Percentiles rank a stretch among this genome's conserved stretches.
These are phyloP conservation scores for Erodium chrysanthum DNA, from an alignment of 441 rosid species.

Conservation along the genomic window DNA sequence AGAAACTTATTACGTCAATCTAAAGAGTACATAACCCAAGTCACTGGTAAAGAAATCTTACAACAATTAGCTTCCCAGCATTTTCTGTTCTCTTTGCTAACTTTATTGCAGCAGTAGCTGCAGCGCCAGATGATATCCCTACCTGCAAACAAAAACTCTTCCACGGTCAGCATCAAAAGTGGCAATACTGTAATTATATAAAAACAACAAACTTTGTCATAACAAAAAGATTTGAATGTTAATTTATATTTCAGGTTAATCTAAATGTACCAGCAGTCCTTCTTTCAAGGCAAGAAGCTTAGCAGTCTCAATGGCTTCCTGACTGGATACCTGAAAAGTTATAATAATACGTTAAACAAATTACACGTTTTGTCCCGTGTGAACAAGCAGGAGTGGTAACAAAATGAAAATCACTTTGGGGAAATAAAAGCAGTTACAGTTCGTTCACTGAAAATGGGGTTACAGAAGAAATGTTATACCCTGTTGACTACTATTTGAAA, in stretches of 20 bases:
- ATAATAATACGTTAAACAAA: neutral
- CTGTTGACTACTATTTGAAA: too few species aligned
- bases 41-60: conserved; percentile 20
- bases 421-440: too few species aligned
- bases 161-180: too few species aligned
- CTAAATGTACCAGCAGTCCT: conserved; percentile 65
- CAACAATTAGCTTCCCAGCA: conserved; percentile 79
- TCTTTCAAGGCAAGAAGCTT: conserved; percentile 67
- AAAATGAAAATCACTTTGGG: too few species aligned
- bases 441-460: too few species aligned
- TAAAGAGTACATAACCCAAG: neutral
- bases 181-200: neutral
- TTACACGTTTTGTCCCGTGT: too few species aligned
- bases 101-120: conserved; percentile 64
- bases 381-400: too few species aligned
- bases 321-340: conserved; percentile 54
- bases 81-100: conserved; percentile 78
- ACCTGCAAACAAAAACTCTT: conserved; percentile 34
- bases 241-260: neutral
- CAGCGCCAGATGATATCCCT: conserved; percentile 89
- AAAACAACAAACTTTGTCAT: neutral
- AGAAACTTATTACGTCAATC: too few species aligned
- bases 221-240: neutral
- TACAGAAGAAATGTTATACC: too few species aligned
- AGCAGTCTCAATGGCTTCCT: conserved; percentile 76